phyloP scores from a whole-genome alignment of 2,329 filamentous ascomycete species.

The Aspergillus chevalieri region DNA sequence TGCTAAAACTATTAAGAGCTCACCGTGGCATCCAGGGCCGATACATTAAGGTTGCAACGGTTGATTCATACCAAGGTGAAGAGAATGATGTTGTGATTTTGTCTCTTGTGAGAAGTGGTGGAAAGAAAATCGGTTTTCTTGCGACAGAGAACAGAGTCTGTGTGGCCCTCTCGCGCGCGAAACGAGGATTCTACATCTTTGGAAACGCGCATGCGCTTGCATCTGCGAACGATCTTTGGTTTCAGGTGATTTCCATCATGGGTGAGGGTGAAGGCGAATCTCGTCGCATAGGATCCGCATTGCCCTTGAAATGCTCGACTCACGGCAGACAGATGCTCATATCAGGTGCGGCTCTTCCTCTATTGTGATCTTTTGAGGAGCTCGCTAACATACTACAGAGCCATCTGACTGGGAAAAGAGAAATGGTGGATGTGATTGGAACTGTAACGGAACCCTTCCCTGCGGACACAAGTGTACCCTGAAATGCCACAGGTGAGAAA shows the following conservation, averaged over 20 bases:
- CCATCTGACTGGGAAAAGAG: slow-evolving; percentile 50
- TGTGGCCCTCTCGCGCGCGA: slow-evolving; percentile 63
- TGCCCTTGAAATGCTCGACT: slow-evolving; percentile 59
- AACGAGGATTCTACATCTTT: slow-evolving; percentile 75
- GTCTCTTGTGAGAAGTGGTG: slow-evolving; percentile 70
- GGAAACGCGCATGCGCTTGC: slow-evolving; percentile 60
- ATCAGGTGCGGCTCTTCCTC: slow-evolving; percentile 24
- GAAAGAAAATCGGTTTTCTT: slow-evolving; percentile 64
- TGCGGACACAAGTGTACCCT: slow-evolving; percentile 51
- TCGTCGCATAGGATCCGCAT: slow-evolving; percentile 40
- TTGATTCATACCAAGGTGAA: slow-evolving; percentile 87
- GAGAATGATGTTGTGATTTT: slow-evolving; percentile 80
- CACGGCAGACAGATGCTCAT: slow-evolving; percentile 53
- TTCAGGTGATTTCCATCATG: slow-evolving; percentile 43
- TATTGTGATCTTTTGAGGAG: not conserved
- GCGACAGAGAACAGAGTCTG: slow-evolving; percentile 58
- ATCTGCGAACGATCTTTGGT: slow-evolving; percentile 46
- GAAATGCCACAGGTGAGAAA: slow-evolving; percentile 47
- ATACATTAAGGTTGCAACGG: slow-evolving; percentile 62
- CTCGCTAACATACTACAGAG: slow-evolving; percentile 22
- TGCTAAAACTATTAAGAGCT: slow-evolving; percentile 45
- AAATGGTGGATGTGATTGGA: slow-evolving; percentile 48
- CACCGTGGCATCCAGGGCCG: slow-evolving; percentile 41
- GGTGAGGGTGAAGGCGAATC: slow-evolving; percentile 11
- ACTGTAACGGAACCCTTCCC: slow-evolving; percentile 39